These are phyloP conservation scores for Penicillium mononematosum DNA, from an alignment of 495 filamentous ascomycete species.

Conservation along the genomic window DNA sequence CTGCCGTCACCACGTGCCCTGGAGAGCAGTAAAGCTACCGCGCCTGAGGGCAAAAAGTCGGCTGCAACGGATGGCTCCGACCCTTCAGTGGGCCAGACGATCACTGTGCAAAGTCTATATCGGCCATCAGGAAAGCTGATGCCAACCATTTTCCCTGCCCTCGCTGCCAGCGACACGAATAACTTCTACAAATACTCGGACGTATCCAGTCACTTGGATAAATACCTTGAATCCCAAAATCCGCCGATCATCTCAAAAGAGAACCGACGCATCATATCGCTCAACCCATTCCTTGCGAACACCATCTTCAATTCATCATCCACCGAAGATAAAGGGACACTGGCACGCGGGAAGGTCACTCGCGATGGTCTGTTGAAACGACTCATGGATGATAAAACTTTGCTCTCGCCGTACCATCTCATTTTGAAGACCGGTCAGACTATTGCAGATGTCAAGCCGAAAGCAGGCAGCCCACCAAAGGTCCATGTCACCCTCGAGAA, in stretches of 20 bases:
- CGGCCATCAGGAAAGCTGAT: slow-evolving; percentile 56
- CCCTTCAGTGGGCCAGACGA: slow-evolving; percentile 54
- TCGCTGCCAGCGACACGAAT: slow-evolving; percentile 42
- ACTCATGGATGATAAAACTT: slow-evolving; percentile 49
- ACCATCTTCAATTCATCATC: slow-evolving; percentile 53
- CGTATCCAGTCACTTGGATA: slow-evolving; percentile 39
- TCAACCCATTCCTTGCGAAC: slow-evolving; percentile 64
- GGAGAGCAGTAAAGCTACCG: slow-evolving; percentile 34
- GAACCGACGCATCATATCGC: slow-evolving; percentile 63
- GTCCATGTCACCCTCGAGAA: slow-evolving; percentile 60
- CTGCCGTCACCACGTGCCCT: slow-evolving; percentile 48
- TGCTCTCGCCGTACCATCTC: slow-evolving; percentile 51
- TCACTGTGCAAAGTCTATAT: slow-evolving; percentile 55
- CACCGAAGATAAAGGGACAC: slow-evolving; percentile 53
- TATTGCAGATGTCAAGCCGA: slow-evolving; percentile 56
- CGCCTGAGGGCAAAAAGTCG: slow-evolving; percentile 41
- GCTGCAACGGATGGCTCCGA: slow-evolving; percentile 42
- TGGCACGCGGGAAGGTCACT: slow-evolving; percentile 58
- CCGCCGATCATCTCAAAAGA: slow-evolving; percentile 53
- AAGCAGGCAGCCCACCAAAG: slow-evolving; percentile 60
- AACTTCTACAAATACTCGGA: slow-evolving; percentile 55
- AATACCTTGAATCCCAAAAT: slow-evolving; percentile 52
- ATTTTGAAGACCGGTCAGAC: slow-evolving; percentile 57
- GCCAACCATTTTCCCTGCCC: slow-evolving; percentile 52
- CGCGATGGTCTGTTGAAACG: slow-evolving; percentile 64